Conservation (phyloP, 257 asterid species). For the Solanum pinnatisectum region DNA sequence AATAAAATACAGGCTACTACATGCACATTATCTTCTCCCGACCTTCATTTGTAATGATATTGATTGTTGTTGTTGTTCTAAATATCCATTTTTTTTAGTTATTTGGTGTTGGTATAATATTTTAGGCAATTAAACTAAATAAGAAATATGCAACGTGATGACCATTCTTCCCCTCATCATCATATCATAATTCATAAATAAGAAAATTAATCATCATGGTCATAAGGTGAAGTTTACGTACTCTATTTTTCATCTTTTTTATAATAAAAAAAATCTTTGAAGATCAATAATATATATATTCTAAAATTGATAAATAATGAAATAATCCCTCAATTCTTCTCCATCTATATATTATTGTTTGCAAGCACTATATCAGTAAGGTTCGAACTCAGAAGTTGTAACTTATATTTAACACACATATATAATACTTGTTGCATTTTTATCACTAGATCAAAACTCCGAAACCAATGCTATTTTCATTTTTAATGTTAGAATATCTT, state of each 20-base stretch:
- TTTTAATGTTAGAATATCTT: not conserved
- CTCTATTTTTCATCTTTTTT: not conserved
- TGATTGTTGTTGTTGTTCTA: not conserved
- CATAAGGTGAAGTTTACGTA: not conserved
- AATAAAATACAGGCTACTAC: not conserved
- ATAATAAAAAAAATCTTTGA: not conserved
- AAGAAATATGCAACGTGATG: not conserved
- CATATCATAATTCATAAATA: not conserved
- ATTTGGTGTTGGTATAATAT: not conserved
- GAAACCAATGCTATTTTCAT: not conserved
- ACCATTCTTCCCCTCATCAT: not conserved
- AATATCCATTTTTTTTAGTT: not conserved
- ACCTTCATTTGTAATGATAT: not conserved
- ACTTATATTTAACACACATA: not conserved
- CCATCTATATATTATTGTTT: not conserved
- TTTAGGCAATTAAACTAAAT: not conserved
- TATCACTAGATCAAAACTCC: not conserved
- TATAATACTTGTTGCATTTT: fast-evolving
- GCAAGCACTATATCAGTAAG: not conserved
- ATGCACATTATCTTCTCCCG: not conserved
- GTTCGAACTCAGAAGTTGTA: fast-evolving
- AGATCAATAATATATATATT: not conserved
- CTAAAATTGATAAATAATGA: not conserved
- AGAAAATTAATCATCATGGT: not conserved
- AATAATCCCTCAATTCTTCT: not conserved